Evolutionary conservation across 1,284 basidiomycete species (phyloP).

Genomic region (Takashimella tepidaria): DNA sequence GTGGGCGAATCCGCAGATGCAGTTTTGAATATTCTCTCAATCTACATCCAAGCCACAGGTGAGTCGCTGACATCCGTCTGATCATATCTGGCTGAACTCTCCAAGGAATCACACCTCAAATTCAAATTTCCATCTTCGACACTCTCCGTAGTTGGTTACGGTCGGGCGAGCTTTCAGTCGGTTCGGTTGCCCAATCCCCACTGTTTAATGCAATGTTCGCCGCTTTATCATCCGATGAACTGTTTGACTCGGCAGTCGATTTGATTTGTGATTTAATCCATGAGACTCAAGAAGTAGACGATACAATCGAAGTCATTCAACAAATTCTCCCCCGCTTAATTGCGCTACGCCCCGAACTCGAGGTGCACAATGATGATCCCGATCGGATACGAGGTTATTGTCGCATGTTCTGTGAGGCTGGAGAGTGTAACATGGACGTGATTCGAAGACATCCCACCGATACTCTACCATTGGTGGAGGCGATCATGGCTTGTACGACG

Average conservation of each 20-base stretch:
- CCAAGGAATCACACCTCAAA: constrained; percentile 70
- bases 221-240: constrained; percentile 71
- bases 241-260: constrained; percentile 91
- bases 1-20: constrained; percentile 68
- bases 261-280: constrained; percentile 92
- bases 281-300: constrained; percentile 96
- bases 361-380: constrained; percentile 61
- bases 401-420: constrained; percentile 89
- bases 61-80: constrained; percentile 31
- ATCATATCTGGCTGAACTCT: neutral
- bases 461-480: constrained; percentile 90
- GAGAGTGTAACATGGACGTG: constrained; percentile 89
- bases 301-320: constrained; percentile 85
- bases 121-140: constrained; percentile 82
- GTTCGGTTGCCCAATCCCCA: constrained; percentile 66
- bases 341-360: constrained; percentile 61
- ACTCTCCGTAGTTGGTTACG: constrained; percentile 84
- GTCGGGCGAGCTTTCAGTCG: constrained; percentile 73
- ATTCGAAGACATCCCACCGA: constrained; percentile 82
- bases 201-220: constrained; percentile 81
- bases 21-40: constrained; percentile 71
- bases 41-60: constrained; percentile 90
- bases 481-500: constrained; percentile 88
- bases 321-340: constrained; percentile 78
- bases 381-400: constrained; percentile 88